Evolutionary conservation across 192 early-diverging fungal genomes (phyloP).

Genomic region (Coemansia sp.): DNA sequence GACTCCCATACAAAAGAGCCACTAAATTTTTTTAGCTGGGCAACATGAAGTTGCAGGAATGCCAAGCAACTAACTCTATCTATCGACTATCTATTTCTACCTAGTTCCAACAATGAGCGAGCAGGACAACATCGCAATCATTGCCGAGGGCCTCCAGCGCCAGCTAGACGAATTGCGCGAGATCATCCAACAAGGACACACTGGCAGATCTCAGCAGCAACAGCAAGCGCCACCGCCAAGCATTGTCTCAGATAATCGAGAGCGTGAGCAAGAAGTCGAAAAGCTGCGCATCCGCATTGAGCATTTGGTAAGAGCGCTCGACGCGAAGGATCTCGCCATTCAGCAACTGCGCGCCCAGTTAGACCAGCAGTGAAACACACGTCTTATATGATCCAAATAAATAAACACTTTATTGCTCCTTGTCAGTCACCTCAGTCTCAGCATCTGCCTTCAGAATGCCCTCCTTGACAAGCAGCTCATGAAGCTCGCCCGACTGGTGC

Average conservation of each 20-base stretch:
- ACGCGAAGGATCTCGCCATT: slow-evolving; percentile 27
- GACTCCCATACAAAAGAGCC: background rate
- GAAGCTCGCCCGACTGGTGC: slow-evolving; percentile 88
- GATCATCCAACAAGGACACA: slow-evolving; percentile 13
- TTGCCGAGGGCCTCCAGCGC: slow-evolving; percentile 35
- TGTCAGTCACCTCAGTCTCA: slow-evolving; percentile 23
- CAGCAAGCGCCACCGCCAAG: background rate
- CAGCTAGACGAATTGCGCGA: slow-evolving; percentile 45
- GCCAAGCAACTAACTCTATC: no score
- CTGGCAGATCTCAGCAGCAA: background rate
- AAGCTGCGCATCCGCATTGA: slow-evolving; percentile 32
- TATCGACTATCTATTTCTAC: background rate
- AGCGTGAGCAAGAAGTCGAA: slow-evolving; percentile 27
- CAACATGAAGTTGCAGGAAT: no score
- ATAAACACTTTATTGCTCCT: background rate
- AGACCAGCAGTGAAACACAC: background rate
- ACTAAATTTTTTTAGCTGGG: no score
- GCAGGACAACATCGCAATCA: slow-evolving; percentile 1
- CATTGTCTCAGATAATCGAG: background rate
- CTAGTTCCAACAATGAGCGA: slow-evolving; percentile 1
- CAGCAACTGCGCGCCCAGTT: slow-evolving; percentile 14
- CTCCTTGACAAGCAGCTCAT: slow-evolving; percentile 75
- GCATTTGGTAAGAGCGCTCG: slow-evolving; percentile 45
- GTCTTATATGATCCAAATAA: background rate
- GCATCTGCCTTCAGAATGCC: slow-evolving; percentile 57